Conservation (phyloP, 2,329 filamentous ascomycete genomes). For the Cladosporium sp. region DNA sequence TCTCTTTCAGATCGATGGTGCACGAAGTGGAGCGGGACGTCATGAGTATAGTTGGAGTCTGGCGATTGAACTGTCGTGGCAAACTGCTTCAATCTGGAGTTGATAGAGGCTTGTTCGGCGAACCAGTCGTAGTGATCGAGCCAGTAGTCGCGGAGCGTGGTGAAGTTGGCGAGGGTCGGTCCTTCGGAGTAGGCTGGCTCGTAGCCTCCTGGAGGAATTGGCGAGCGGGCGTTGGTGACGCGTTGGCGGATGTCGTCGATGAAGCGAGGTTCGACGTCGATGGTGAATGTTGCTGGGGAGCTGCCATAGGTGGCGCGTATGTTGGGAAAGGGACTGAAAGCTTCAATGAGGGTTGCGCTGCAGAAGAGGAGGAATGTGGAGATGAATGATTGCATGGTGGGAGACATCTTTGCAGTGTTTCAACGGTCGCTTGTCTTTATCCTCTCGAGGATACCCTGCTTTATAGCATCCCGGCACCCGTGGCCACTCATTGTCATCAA, state of each 20-base stretch:
- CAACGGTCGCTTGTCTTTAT: no score
- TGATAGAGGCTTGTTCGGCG: conserved; percentile 59
- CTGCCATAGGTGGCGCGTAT: background rate
- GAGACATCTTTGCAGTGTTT: no score
- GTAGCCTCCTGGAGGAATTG: background rate
- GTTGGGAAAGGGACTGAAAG: background rate
- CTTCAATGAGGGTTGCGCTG: background rate
- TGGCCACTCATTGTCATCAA: no score
- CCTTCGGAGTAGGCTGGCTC: conserved; percentile 2
- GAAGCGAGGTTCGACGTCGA: conserved; percentile 7
- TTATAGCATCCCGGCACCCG: no score
- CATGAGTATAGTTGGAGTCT: background rate
- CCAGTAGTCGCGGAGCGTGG: conserved; percentile 47
- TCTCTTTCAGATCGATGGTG: conserved; percentile 58
- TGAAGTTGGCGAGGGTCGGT: background rate
- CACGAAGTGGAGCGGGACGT: conserved; percentile 61
- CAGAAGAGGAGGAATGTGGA: background rate
- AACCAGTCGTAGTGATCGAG: conserved; percentile 68
- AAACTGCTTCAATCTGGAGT: conserved; percentile 64
- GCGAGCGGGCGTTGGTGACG: background rate
- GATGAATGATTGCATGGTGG: background rate
- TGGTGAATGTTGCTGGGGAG: background rate
- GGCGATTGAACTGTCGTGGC: conserved; percentile 49
- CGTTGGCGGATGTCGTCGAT: conserved; percentile 2
- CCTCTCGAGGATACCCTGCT: no score